Percentiles rank a stretch among this genome's conserved stretches.
Evolutionary conservation across 1,139 yeast genomes (phyloP).

Genomic region (Pichia sp.): DNA sequence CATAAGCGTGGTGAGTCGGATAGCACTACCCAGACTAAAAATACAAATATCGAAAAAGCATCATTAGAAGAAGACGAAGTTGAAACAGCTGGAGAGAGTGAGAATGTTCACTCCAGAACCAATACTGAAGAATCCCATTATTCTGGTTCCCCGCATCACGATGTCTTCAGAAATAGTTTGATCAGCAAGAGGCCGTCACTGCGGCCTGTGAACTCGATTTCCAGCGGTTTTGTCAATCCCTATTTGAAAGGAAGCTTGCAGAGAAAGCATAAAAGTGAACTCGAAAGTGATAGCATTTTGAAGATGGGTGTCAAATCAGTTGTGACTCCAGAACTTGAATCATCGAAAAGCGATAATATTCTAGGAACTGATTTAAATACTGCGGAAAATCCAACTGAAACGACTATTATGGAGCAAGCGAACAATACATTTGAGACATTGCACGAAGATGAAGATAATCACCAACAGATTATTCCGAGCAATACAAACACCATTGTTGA

Average conservation of each 20-base stretch:
- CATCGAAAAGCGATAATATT: neutral
- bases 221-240: constrained; percentile 3
- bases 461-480: no score
- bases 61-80: no score
- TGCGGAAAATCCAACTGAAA: no score
- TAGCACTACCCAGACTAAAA: no score
- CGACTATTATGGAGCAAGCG: no score
- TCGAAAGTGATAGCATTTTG: constrained; percentile 3
- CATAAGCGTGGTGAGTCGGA: no score
- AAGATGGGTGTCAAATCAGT: neutral
- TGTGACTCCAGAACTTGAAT: neutral
- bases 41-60: no score
- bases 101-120: neutral
- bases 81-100: no score
- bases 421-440: no score
- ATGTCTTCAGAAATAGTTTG: neutral
- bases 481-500: no score
- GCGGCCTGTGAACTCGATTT: constrained; percentile 1
- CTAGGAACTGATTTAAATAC: no score
- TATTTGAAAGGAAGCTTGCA: constrained; percentile 7
- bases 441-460: no score
- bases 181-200: constrained; percentile 6
- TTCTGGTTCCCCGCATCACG: neutral
- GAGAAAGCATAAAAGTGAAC: constrained; percentile 5
- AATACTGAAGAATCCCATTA: constrained; percentile 4